These are phyloP conservation scores for Ilyonectria robusta DNA, from an alignment of 2,329 filamentous ascomycete species.

Conservation along the genomic window DNA sequence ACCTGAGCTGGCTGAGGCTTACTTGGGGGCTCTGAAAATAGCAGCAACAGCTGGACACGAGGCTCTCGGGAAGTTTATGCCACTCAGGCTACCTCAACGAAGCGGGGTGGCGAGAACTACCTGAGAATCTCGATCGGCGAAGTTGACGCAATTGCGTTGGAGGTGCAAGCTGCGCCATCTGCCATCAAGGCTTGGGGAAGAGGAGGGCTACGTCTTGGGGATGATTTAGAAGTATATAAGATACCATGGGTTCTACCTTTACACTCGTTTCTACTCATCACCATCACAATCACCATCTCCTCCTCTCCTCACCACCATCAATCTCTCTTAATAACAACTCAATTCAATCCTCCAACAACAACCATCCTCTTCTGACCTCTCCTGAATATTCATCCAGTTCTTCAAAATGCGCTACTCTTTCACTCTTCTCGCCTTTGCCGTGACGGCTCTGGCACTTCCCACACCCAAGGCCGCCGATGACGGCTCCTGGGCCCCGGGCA, in stretches of 20 bases:
- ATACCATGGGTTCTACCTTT: background rate
- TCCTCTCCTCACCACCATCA: background rate
- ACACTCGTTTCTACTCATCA: background rate
- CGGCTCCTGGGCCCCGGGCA: constrained; percentile 24
- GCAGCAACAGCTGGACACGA: background rate
- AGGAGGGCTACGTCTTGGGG: background rate
- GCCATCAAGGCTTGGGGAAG: background rate
- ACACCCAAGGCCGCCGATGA: constrained; percentile 38
- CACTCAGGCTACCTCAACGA: background rate
- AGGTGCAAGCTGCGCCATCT: constrained; percentile 1
- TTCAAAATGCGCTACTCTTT: constrained; percentile 41
- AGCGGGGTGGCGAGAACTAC: background rate
- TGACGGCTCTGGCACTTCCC: constrained; percentile 40
- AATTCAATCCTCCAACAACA: constrained; percentile 13
- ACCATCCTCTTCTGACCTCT: background rate
- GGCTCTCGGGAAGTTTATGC: background rate
- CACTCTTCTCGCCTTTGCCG: constrained; percentile 41
- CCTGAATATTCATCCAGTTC: background rate
- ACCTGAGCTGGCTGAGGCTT: background rate
- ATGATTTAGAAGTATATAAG: background rate
- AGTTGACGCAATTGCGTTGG: background rate
- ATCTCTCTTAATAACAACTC: background rate
- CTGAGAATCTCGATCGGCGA: background rate
- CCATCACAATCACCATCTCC: background rate
- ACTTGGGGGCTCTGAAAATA: background rate